Evolutionary conservation across 768 basidiomycete genomes (phyloP).

Genomic region (Pulveroboletus ravenelii): DNA sequence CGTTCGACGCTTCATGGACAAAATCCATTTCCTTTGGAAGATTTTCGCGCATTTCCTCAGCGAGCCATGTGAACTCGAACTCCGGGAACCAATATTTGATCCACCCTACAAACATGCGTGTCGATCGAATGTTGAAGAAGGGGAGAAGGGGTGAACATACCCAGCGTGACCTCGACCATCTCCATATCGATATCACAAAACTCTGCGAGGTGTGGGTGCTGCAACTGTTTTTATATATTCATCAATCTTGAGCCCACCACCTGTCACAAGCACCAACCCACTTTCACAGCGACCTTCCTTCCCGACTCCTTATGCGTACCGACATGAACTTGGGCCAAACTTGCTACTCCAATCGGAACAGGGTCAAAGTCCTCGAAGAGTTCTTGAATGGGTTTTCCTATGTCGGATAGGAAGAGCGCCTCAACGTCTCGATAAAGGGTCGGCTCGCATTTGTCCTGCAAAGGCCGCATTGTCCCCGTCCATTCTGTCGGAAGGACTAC

Average conservation of each 20-base stretch:
- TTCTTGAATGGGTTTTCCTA: slow-evolving; percentile 65
- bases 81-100: slow-evolving; percentile 93
- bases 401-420: slow-evolving; percentile 71
- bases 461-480: slow-evolving; percentile 51
- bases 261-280: slow-evolving; percentile 25
- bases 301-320: slow-evolving; percentile 70
- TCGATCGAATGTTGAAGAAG: background rate
- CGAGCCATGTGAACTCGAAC: slow-evolving; percentile 91
- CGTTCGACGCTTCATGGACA: slow-evolving; percentile 81
- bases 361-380: slow-evolving; percentile 85
- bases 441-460: slow-evolving; percentile 92
- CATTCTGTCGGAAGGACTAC: slow-evolving; percentile 60
- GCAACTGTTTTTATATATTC: slow-evolving; percentile 42
- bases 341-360: slow-evolving; percentile 90
- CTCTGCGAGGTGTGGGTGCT: slow-evolving; percentile 91
- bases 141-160: slow-evolving; percentile 31
- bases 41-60: slow-evolving; percentile 92
- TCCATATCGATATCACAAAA: slow-evolving; percentile 90
- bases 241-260: slow-evolving; percentile 2
- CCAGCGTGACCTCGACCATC: slow-evolving; percentile 71
- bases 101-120: slow-evolving; percentile 46
- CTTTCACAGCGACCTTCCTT: slow-evolving; percentile 81
- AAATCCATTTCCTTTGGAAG: slow-evolving; percentile 96
- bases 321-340: slow-evolving; percentile 92
- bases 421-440: slow-evolving; percentile 78